phyloP scores from a whole-genome alignment of 1,284 basidiomycete genomes.

The Mycena sp. region DNA sequence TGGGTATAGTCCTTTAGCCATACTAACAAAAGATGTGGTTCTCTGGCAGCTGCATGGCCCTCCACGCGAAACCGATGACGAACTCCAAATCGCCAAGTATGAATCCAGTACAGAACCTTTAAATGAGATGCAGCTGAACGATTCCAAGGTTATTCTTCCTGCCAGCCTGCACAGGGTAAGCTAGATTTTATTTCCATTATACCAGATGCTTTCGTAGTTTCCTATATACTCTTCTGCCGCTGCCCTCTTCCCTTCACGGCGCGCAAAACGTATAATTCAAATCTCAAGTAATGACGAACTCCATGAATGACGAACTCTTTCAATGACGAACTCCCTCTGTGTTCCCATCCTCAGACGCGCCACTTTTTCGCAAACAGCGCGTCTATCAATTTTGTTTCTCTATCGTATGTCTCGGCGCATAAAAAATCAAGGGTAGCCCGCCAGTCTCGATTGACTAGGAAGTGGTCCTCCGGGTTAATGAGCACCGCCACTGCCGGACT shows the following conservation, averaged over 20 bases:
- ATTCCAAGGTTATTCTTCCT: background rate
- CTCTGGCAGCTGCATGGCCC: no score
- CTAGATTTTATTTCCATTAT: background rate
- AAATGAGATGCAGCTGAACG: background rate
- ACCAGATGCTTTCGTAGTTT: background rate
- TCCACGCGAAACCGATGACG: background rate
- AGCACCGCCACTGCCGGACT: no score
- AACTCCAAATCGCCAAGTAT: background rate
- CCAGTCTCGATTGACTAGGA: no score
- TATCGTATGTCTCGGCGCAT: background rate
- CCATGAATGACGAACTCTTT: background rate
- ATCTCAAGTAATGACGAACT: background rate
- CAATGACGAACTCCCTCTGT: background rate
- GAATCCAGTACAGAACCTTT: background rate
- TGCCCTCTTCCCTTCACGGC: background rate
- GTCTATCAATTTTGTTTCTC: background rate
- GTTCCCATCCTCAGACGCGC: no score
- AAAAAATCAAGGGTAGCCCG: background rate
- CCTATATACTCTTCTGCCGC: background rate
- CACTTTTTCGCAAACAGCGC: no score
- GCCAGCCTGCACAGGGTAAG: background rate
- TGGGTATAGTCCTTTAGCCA: no score
- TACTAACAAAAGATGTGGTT: no score
- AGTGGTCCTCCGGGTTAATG: no score
- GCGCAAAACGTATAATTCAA: no score